Base-by-base conservation (phyloP, 495 filamentous ascomycete genomes). In the Echria macrotheca region DNA sequence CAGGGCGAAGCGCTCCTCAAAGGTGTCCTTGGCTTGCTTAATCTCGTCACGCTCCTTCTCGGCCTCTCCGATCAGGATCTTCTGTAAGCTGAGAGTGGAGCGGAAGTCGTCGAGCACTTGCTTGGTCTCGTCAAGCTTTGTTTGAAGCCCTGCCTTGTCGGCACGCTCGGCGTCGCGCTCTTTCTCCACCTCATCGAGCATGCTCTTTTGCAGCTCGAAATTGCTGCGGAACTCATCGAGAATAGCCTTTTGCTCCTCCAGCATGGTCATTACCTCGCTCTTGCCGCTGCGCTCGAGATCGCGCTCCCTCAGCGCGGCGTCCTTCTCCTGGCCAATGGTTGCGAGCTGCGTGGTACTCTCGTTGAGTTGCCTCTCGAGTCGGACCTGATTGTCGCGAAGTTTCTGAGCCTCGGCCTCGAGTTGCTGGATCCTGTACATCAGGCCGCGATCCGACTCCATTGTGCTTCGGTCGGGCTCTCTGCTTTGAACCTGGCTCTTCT, bases 171-270 rank as follows among this genome's bases (percentile, higher is more conserved):
- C 32, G 28, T 61, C 56, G 6, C 58, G 56, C 15, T 64, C 60
- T 47, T 64, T 55, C 41, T 66, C 63, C 26, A 58, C 19, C 47
- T 66, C 60, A 26, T 53, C 61, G 42, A 74, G 57, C 55, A 66
- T 56, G 44, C 51, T 54, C 32, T 65, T 53, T 35, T 68, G 60
- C 37, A 68, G 56, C 25, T 70, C 64, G 7, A 63, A 63, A 57
- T 68, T 66, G 60, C 58, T 67, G 17, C 67, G 65, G 50, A 68
- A 63, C 55, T 73, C 68, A 44, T 73, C 71, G 15, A 69, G 56
- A 32, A 72, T 57, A 41, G 63, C 58, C 43, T 60, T 61, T 50
- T 73, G 69, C 55, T 68, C 60, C 38, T 72, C 59, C 15, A 72
- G 57, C 40, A 49, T 49, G 36, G 26, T 33, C 25, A 54, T 11